phyloP scores from a whole-genome alignment of 2,329 filamentous ascomycete species.

The Ceratocystis cacaofunesta region DNA sequence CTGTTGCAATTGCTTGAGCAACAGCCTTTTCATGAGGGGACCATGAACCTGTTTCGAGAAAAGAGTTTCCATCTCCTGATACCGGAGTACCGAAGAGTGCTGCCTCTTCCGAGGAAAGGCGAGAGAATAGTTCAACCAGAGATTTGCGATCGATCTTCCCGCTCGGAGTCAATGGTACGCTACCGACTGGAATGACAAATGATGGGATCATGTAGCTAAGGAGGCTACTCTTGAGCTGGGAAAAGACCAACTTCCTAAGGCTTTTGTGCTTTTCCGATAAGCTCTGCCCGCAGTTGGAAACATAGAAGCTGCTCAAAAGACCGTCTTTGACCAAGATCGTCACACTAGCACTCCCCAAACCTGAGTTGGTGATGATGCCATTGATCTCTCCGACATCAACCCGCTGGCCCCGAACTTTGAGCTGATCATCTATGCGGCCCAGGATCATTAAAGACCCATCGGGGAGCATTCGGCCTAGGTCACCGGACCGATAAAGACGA shows the following conservation, averaged over 20 bases:
- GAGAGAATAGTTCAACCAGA: conserved; percentile 35
- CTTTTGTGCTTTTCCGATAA: background rate
- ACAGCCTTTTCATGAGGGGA: conserved; percentile 42
- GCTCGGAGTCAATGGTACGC: conserved; percentile 55
- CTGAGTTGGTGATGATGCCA: conserved; percentile 33
- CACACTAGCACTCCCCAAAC: conserved; percentile 43
- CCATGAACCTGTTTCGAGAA: conserved; percentile 25
- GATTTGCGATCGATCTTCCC: conserved; percentile 55
- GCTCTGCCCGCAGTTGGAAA: conserved; percentile 26
- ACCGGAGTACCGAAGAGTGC: background rate
- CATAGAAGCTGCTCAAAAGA: conserved; percentile 56
- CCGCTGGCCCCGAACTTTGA: conserved; percentile 67
- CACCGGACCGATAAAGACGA: conserved; percentile 66
- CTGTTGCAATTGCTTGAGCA: conserved; percentile 36
- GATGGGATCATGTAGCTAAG: conserved; percentile 69
- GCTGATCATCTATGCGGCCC: conserved; percentile 61
- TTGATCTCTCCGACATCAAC: conserved; percentile 69
- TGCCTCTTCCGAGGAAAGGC: background rate
- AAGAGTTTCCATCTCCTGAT: background rate
- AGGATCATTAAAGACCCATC: conserved; percentile 62
- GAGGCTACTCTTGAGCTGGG: conserved; percentile 39
- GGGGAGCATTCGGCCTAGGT: conserved; percentile 62
- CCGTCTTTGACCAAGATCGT: conserved; percentile 44
- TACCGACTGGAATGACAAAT: conserved; percentile 52
- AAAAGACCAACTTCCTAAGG: conserved; percentile 25